Evolutionary conservation across 345 rosid species (phyloP).

Genomic region (Dimocarpus longan): DNA sequence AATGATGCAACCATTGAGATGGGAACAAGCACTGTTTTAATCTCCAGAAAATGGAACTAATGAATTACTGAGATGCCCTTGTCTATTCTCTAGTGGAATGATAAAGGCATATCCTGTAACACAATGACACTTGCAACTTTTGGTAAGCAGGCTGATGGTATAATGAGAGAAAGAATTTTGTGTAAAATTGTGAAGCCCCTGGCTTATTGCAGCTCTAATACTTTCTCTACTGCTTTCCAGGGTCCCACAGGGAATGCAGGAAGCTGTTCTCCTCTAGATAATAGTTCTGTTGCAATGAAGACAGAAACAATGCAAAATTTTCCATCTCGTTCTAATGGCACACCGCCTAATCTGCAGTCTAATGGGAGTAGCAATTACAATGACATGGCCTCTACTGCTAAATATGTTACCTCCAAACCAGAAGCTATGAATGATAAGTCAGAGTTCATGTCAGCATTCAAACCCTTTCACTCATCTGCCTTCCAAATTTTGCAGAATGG

Average conservation of each 20-base stretch:
- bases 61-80: not conserved
- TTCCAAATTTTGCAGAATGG: conserved; percentile 41
- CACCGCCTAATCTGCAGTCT: conserved; percentile 49
- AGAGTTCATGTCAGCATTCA: conserved; percentile 44
- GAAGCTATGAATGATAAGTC: conserved; percentile 42
- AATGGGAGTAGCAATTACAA: conserved; percentile 61
- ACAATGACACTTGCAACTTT: conserved; percentile 8
- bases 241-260: conserved; percentile 50
- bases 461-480: conserved; percentile 44
- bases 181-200: not conserved
- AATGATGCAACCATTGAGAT: not conserved
- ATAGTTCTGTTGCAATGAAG: conserved; percentile 50
- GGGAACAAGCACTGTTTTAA: not conserved
- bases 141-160: conserved; percentile 6
- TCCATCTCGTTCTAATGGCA: conserved; percentile 40
- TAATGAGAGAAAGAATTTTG: not conserved
- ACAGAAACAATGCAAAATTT: conserved; percentile 34
- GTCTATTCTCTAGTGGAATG: conserved; percentile 4
- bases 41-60: not conserved
- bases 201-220: conserved; percentile 24
- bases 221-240: conserved; percentile 33
- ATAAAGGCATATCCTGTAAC: not conserved
- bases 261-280: conserved; percentile 60
- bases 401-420: conserved; percentile 42
- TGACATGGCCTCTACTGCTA: conserved; percentile 52